Evolutionary conservation across 179 eudicot species (phyloP).

Genomic region (Silene coronaria): DNA sequence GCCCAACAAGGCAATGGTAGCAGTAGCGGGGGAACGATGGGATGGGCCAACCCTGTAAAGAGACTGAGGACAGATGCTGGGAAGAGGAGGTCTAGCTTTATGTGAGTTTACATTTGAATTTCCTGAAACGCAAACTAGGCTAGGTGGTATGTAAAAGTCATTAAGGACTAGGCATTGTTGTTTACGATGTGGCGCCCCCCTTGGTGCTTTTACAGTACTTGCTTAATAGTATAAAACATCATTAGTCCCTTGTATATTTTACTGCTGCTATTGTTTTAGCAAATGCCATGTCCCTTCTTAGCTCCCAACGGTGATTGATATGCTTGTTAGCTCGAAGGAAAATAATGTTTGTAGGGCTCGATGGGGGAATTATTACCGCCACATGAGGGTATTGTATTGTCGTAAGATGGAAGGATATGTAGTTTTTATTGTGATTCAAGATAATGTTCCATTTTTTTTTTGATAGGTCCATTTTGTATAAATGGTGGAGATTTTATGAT

Average conservation of each 20-base stretch:
- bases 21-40: constrained; percentile 47
- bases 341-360: too few species aligned
- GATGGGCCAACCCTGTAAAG: constrained; percentile 97
- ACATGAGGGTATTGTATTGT: too few species aligned
- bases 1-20: constrained; percentile 43
- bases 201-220: constrained; percentile 12
- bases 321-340: too few species aligned
- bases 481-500: too few species aligned
- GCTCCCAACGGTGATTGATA: too few species aligned
- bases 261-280: neutral
- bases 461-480: too few species aligned
- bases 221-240: constrained; percentile 24
- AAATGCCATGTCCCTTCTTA: neutral
- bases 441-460: too few species aligned
- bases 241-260: constrained; percentile 22
- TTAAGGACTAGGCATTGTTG: constrained; percentile 10
- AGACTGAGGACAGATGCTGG: constrained; percentile 79
- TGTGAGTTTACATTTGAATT: constrained; percentile 32
- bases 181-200: neutral
- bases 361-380: too few species aligned
- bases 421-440: too few species aligned
- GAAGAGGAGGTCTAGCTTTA: constrained; percentile 72
- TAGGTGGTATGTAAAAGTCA: constrained; percentile 25
- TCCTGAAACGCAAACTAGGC: neutral
- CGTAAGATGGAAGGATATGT: too few species aligned